Conservation (phyloP, 306 rosid genomes). For the Styphnolobium japonicum region DNA sequence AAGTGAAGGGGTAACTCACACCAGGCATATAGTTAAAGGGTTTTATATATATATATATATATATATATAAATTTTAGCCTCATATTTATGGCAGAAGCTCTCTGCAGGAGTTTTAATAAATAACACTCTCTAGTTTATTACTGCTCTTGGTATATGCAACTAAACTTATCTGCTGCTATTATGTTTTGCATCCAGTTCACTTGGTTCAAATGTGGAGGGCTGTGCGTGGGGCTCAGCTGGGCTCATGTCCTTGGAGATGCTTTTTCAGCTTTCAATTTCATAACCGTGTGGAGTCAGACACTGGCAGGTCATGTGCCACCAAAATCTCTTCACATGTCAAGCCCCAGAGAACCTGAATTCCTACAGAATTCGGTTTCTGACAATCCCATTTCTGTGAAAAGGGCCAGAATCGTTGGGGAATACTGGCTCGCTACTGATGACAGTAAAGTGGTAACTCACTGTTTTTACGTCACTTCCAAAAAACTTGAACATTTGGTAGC, state of each 20-base stretch:
- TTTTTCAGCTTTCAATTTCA: conserved; percentile 56
- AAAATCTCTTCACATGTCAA: conserved; percentile 9
- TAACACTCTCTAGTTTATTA: no score
- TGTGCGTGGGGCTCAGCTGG: conserved; percentile 72
- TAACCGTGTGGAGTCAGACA: conserved; percentile 48
- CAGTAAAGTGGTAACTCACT: conserved; percentile 36
- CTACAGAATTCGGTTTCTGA: background rate
- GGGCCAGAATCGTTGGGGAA: conserved; percentile 32
- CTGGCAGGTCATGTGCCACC: conserved; percentile 35
- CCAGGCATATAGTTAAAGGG: no score
- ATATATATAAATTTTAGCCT: no score
- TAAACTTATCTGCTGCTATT: background rate
- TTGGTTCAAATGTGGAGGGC: conserved; percentile 70
- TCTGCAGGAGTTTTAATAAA: no score
- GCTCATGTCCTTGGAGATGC: conserved; percentile 76
- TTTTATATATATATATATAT: no score
- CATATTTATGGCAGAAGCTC: no score
- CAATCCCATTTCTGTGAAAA: conserved; percentile 28
- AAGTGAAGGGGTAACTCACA: no score
- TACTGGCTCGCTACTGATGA: conserved; percentile 29
- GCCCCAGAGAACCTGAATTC: background rate
- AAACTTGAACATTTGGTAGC: conserved; percentile 36
- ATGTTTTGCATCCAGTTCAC: conserved; percentile 42
- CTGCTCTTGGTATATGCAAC: background rate
- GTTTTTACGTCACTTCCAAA: conserved; percentile 38